Evolutionary conservation across 352 stramenopile species (phyloP), one percentile per base, ranked within the genome.

Genomic region (Nothophytophthora sp.): DNA sequence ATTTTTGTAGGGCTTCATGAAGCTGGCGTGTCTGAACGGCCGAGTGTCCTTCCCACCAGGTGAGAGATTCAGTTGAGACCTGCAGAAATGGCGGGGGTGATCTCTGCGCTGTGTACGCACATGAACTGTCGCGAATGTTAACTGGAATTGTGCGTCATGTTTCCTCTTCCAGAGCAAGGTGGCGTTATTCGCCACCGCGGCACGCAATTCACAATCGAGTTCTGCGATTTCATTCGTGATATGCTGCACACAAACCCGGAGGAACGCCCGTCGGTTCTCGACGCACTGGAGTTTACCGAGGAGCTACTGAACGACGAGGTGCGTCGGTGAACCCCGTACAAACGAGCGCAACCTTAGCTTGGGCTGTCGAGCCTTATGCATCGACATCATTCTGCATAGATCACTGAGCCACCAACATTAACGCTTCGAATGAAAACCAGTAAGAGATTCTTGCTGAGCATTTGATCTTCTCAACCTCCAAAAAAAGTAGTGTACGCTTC

Each of bases 191-290:
- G 71, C 37, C 67, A 92, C 37, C 77, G 81, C 16, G 84, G 70
- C 22, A 76, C 76, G 40, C 60, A 77, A 33, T 95, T 86, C 63
- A 81, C 82, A 24, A 51, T 60, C 53, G 85, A 95, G 50, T 95
- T 95, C 41, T 93, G 82, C 54, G 82, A 95, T 29, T 95, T 95
- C 28, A 92, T 95, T 34, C 80, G 80, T 5, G 82, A 93, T 36
- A 95, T 95, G 85, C 73, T 95, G 32, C 82, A 91, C 38, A 80
- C 74, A 24, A 90, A 92, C 51, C 78, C 85, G 4, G 78, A 92
- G 29, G 83, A 95, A 59, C 73, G 85, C 1, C 83, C 82, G 20
- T 90, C 82, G 5, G 70, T 91, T 13, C 56, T 90, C 38, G 83
- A 95, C 40, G 79, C 83, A 7, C 64, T 95, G 25, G 83, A 93